Evolutionary conservation across 768 basidiomycete genomes (phyloP).

Genomic region (Calvatia gigantea): DNA sequence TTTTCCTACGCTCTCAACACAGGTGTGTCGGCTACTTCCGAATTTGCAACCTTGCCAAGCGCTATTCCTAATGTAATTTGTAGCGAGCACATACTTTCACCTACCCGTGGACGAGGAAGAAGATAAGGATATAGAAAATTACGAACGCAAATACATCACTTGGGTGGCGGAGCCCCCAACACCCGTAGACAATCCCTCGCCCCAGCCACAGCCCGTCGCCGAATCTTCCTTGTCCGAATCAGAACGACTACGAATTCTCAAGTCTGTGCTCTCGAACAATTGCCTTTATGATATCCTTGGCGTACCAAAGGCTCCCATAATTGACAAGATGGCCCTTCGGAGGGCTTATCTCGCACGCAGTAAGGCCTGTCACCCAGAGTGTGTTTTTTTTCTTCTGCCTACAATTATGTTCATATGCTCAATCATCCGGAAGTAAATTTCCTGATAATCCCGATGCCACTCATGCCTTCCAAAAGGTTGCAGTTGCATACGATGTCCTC

Average conservation of each 20-base stretch:
- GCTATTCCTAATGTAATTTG: neutral
- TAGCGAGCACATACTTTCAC: conserved; percentile 62
- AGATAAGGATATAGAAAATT: conserved; percentile 42
- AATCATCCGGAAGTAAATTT: conserved; percentile 58
- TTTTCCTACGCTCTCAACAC: conserved; percentile 45
- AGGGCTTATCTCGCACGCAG: conserved; percentile 77
- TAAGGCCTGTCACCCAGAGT: conserved; percentile 85
- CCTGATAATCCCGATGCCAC: conserved; percentile 75
- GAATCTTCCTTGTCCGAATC: conserved; percentile 1
- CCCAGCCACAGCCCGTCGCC: neutral
- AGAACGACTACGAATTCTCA: conserved; percentile 21
- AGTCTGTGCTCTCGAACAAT: conserved; percentile 54
- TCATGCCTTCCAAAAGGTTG: conserved; percentile 82
- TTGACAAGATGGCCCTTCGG: conserved; percentile 63
- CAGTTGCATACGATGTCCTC: conserved; percentile 79
- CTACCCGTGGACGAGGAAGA: conserved; percentile 60
- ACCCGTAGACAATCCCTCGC: conserved; percentile 19
- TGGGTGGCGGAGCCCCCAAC: conserved; percentile 40
- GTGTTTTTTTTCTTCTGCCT: conserved; percentile 27
- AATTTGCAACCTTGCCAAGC: neutral
- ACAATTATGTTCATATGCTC: neutral
- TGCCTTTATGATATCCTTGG: conserved; percentile 78
- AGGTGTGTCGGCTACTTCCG: conserved; percentile 20
- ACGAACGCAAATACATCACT: conserved; percentile 45
- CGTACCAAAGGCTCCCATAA: conserved; percentile 39